Evolutionary conservation across 2,329 filamentous ascomycete genomes (phyloP).

Genomic region (Pseudopyrenochaeta lycopersici): DNA sequence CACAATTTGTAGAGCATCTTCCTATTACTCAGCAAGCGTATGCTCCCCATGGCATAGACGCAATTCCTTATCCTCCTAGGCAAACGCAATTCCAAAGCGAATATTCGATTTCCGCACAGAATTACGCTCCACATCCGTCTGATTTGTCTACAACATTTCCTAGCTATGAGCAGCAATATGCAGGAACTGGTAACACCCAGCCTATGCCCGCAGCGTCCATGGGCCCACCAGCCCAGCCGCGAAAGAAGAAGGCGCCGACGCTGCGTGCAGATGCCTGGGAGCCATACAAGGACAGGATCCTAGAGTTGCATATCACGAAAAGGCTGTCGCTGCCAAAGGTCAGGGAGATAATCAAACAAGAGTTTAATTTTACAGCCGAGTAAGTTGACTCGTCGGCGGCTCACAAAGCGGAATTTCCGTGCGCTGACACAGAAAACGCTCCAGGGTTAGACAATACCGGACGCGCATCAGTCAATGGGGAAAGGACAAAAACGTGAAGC

Average conservation of each 20-base stretch:
- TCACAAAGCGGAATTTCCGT: too few relatives aligned
- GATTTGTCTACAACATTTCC: background rate
- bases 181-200: background rate
- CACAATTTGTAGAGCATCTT: too few relatives aligned
- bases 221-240: conserved; percentile 20
- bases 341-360: conserved; percentile 12
- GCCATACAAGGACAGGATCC: conserved; percentile 22
- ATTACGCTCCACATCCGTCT: background rate
- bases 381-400: conserved; percentile 12
- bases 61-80: background rate
- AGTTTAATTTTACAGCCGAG: conserved; percentile 22
- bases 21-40: too few relatives aligned
- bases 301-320: conserved; percentile 18
- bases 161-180: background rate
- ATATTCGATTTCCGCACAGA: background rate
- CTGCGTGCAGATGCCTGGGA: conserved; percentile 28
- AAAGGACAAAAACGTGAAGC: conserved; percentile 30
- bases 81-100: background rate
- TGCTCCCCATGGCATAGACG: too few relatives aligned
- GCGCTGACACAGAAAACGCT: background rate
- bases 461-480: conserved; percentile 25
- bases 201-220: conserved; percentile 8
- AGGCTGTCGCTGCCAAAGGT: conserved; percentile 13
- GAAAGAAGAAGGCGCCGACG: conserved; percentile 30
- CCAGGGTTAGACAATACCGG: conserved; percentile 23